These are phyloP conservation scores for Hypomyces rosellus DNA, from an alignment of 2,329 filamentous ascomycete species.

Conservation along the genomic window DNA sequence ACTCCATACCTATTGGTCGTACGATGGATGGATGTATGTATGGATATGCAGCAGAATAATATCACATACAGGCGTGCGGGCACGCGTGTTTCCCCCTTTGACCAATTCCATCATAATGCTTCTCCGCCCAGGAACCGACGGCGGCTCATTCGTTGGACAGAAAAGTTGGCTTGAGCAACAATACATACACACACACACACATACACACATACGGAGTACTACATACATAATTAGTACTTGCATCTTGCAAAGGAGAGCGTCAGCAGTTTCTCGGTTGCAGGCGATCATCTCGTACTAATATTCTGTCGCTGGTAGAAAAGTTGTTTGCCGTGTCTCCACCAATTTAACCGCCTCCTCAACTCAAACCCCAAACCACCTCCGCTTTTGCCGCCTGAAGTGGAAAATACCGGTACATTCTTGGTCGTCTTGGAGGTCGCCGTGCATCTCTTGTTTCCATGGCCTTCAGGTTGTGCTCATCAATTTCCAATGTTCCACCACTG, in stretches of 20 bases:
- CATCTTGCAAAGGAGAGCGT: background rate
- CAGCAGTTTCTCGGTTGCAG: background rate
- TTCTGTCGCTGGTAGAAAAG: too few species aligned
- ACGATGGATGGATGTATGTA: too few species aligned
- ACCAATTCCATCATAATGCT: too few species aligned
- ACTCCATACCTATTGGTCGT: constrained; percentile 6
- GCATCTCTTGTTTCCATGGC: background rate
- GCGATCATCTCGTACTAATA: background rate
- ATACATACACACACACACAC: background rate
- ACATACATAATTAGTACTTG: background rate
- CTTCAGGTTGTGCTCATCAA: constrained; percentile 1
- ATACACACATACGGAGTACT: too few species aligned
- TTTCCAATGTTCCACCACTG: constrained; percentile 5
- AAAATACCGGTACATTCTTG: constrained; percentile 2
- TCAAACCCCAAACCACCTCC: constrained; percentile 9
- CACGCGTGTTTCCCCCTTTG: too few species aligned
- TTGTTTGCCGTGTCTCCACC: constrained; percentile 3
- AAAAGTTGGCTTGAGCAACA: too few species aligned
- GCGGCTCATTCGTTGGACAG: too few species aligned
- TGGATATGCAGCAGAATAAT: too few species aligned
- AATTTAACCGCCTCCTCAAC: constrained; percentile 10
- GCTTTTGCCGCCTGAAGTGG: constrained; percentile 10
- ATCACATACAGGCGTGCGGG: too few species aligned
- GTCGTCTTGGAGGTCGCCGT: background rate
- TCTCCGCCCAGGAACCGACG: too few species aligned